Conservation (phyloP, 768 basidiomycete genomes). For the Wakefieldia striispora region DNA sequence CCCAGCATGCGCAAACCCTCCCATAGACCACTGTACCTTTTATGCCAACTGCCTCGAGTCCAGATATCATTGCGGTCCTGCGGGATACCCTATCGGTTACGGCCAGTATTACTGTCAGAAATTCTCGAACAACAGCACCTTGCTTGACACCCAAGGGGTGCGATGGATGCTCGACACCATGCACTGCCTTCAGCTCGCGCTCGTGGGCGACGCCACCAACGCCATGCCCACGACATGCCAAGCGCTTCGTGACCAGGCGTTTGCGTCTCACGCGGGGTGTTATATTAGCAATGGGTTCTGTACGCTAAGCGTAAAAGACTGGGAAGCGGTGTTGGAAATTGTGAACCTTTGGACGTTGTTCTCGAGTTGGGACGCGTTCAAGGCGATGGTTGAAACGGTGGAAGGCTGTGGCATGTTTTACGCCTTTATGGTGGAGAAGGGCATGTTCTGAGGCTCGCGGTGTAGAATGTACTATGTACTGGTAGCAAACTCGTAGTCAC, state of each 20-base stretch:
- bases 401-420: conserved; percentile 12
- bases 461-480: too few species aligned
- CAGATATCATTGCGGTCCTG: conserved; percentile 42
- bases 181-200: conserved; percentile 43
- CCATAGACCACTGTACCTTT: conserved; percentile 40
- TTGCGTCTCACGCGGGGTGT: conserved; percentile 42
- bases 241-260: conserved; percentile 36
- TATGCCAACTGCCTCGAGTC: conserved; percentile 45
- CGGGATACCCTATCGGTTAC: conserved; percentile 43
- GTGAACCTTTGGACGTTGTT: conserved; percentile 14
- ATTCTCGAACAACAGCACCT: conserved; percentile 31
- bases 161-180: conserved; percentile 46
- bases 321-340: conserved; percentile 38
- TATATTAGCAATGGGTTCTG: conserved; percentile 44
- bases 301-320: conserved; percentile 33
- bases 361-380: conserved; percentile 18
- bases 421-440: conserved; percentile 10
- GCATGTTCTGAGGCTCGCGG: conserved; percentile 4
- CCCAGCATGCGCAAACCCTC: conserved; percentile 29
- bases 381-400: conserved; percentile 6
- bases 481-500: too few species aligned
- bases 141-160: conserved; percentile 35
- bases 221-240: conserved; percentile 28
- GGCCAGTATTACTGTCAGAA: conserved; percentile 41
- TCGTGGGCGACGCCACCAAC: conserved; percentile 37